Conservation (phyloP, 345 rosid species). For the Moringa oleifera region DNA sequence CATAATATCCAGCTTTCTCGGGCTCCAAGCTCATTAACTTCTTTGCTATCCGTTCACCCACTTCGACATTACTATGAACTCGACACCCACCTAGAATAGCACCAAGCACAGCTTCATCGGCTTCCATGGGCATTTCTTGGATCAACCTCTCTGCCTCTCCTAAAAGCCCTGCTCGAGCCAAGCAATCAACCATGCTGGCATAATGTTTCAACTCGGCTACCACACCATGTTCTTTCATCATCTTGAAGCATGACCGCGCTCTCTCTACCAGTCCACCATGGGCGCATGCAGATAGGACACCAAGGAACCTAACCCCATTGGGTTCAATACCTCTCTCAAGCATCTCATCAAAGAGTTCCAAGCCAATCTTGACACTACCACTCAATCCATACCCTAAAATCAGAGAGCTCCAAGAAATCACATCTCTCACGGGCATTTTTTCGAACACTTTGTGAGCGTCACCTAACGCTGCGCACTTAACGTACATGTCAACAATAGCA, state of each 20-base stretch:
- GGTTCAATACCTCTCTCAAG: conserved; percentile 28
- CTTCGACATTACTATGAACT: conserved; percentile 48
- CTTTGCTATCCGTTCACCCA: conserved; percentile 58
- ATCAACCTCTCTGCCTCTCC: conserved; percentile 56
- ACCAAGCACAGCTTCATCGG: conserved; percentile 57
- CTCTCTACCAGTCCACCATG: conserved; percentile 56
- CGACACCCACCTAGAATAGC: conserved; percentile 50
- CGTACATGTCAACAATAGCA: conserved; percentile 50
- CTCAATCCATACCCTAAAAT: conserved; percentile 53
- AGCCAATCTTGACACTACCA: conserved; percentile 30
- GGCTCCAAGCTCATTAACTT: conserved; percentile 42
- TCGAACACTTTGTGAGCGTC: conserved; percentile 34
- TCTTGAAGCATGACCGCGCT: conserved; percentile 33
- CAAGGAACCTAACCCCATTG: conserved; percentile 59
- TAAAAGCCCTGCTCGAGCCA: conserved; percentile 49
- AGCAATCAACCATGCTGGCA: conserved; percentile 51
- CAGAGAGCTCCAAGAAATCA: conserved; percentile 66
- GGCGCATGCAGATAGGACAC: conserved; percentile 56
- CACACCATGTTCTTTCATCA: conserved; percentile 35
- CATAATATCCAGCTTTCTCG: conserved; percentile 43
- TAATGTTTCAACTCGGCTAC: conserved; percentile 47
- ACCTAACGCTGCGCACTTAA: conserved; percentile 35
- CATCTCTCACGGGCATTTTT: conserved; percentile 40
- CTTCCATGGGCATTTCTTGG: conserved; percentile 47
- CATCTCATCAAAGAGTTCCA: conserved; percentile 45